phyloP scores from a whole-genome alignment of 768 basidiomycete genomes.

The Russula griseocarnosa region DNA sequence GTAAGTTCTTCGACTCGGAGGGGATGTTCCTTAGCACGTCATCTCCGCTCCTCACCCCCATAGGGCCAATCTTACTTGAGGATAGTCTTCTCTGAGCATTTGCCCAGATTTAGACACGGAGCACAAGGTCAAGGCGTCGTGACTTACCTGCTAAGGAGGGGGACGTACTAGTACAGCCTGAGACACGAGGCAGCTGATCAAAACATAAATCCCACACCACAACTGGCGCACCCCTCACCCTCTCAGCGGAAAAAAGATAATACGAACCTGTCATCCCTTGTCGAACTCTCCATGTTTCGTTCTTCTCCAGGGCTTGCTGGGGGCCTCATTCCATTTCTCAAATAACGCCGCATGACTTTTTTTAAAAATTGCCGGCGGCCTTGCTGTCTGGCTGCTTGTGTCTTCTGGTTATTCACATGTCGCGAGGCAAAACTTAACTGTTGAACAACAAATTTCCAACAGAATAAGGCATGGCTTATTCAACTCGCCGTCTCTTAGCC shows the following conservation, averaged over 20 bases:
- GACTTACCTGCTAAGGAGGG: not conserved
- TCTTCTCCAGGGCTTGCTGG: too few relatives aligned
- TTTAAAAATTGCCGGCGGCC: conserved; percentile 9
- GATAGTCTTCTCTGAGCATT: conserved; percentile 9
- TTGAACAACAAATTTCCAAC: not conserved
- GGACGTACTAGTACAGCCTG: not conserved
- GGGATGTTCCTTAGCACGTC: conserved; percentile 2
- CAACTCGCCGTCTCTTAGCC: not conserved
- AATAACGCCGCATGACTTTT: conserved; percentile 12
- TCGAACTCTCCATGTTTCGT: not conserved
- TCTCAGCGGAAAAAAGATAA: conserved; percentile 9
- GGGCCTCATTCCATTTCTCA: not conserved
- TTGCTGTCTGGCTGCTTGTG: not conserved
- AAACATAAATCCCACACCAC: conserved; percentile 1
- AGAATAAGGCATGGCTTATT: conserved; percentile 12
- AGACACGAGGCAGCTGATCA: conserved; percentile 12
- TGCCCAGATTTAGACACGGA: conserved; percentile 4
- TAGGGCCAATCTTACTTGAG: not conserved
- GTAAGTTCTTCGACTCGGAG: conserved; percentile 1
- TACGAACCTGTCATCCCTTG: conserved; percentile 1
- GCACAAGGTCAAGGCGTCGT: conserved; percentile 3
- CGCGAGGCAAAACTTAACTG: not conserved
- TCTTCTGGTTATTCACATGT: conserved; percentile 21
- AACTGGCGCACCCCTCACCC: conserved; percentile 2
- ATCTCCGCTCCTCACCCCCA: not conserved